Conservation (phyloP, 371 early-diverging fungal species). For the Apophysomyces variabilis region DNA sequence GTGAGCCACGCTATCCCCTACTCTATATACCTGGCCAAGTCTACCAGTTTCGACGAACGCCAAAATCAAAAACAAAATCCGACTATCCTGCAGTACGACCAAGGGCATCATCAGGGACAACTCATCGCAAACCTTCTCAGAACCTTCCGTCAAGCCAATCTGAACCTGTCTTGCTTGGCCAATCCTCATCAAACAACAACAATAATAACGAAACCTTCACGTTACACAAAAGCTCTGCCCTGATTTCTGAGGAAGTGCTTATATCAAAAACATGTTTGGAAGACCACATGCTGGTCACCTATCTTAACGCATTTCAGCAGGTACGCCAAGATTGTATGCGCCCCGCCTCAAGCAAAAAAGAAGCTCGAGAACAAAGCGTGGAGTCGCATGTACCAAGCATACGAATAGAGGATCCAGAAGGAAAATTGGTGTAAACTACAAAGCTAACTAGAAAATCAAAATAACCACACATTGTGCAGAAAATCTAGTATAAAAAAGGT, state of each 20-base stretch:
- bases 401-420: constrained; percentile 23
- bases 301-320: constrained; percentile 48
- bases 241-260: constrained; percentile 45
- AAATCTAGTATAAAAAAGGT: background rate
- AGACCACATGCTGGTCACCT: constrained; percentile 56
- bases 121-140: background rate
- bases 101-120: constrained; percentile 8
- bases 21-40: constrained; percentile 51
- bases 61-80: constrained; percentile 10
- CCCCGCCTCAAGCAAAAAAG: background rate
- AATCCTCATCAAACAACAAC: background rate
- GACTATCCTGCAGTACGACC: background rate
- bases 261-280: constrained; percentile 53
- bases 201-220: constrained; percentile 25
- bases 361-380: background rate
- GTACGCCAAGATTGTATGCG: constrained; percentile 50
- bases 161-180: constrained; percentile 23
- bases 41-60: constrained; percentile 44
- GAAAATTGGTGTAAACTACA: constrained; percentile 6
- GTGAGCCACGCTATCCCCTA: constrained; percentile 49
- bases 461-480: background rate
- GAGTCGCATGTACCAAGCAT: constrained; percentile 20
- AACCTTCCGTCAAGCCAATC: constrained; percentile 21
- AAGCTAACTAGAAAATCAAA: background rate
- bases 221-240: constrained; percentile 40